Percentiles rank a stretch among this genome's conserved stretches.
These are phyloP conservation scores for Asterionellopsis glacialis DNA, from an alignment of 108 stramenopile species.

Conservation along the genomic window DNA sequence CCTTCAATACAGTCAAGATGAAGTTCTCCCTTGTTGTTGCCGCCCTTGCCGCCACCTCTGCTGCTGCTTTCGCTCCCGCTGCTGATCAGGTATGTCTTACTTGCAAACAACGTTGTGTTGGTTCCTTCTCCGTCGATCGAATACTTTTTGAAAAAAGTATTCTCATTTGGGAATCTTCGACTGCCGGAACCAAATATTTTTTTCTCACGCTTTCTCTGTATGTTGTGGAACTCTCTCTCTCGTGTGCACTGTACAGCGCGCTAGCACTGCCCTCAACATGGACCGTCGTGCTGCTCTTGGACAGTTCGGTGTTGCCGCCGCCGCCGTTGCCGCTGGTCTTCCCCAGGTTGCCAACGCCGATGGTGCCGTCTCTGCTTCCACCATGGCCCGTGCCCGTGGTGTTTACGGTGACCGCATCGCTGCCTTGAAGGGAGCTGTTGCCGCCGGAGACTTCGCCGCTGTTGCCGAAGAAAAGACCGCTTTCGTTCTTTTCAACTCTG, in stretches of 20 bases:
- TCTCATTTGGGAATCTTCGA: no score
- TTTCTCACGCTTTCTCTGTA: no score
- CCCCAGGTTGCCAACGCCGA: slow-evolving; percentile 79
- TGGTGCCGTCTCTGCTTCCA: slow-evolving; percentile 82
- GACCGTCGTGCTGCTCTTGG: slow-evolving; percentile 87
- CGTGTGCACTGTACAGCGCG: slow-evolving; percentile 60
- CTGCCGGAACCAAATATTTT: no score
- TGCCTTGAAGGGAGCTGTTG: slow-evolving; percentile 76
- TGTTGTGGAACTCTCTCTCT: no score
- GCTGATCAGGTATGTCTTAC: slow-evolving; percentile 45
- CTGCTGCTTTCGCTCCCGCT: slow-evolving; percentile 73
- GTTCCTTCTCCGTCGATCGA: no score
- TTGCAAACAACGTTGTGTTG: background rate
- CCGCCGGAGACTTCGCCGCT: slow-evolving; percentile 83
- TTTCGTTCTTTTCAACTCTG: slow-evolving; percentile 93
- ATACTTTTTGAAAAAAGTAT: no score
- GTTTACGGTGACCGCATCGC: slow-evolving; percentile 87
- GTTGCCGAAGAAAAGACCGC: slow-evolving; percentile 89
- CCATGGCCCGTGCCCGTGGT: slow-evolving; percentile 63
- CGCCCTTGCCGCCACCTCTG: slow-evolving; percentile 62
- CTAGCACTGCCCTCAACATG: slow-evolving; percentile 79
- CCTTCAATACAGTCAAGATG: slow-evolving; percentile 39
- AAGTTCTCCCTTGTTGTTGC: slow-evolving; percentile 72
- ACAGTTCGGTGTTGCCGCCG: slow-evolving; percentile 62
- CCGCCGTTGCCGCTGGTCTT: slow-evolving; percentile 54